Conservation (phyloP, 345 rosid genomes). For the Eucalyptus cloeziana region DNA sequence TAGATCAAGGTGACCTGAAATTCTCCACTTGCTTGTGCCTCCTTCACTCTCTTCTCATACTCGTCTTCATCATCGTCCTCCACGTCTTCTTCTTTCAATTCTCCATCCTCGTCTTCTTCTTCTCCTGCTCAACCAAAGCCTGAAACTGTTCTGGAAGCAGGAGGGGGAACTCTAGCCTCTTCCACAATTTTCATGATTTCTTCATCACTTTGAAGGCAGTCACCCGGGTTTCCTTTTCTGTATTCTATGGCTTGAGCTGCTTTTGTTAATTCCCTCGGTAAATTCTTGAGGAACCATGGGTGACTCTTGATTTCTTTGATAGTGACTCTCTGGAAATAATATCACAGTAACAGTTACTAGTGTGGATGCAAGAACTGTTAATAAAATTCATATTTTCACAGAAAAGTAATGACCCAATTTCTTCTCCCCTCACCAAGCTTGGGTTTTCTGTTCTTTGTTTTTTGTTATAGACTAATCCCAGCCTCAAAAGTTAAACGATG, state of each 20-base stretch:
- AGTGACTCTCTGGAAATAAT: background rate
- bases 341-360: background rate
- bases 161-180: slow-evolving; percentile 13
- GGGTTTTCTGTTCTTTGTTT: background rate
- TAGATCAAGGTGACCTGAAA: background rate
- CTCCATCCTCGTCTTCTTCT: background rate
- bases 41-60: slow-evolving; percentile 13
- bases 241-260: slow-evolving; percentile 3
- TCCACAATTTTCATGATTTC: slow-evolving; percentile 27
- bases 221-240: background rate
- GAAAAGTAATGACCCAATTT: background rate
- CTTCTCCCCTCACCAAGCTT: background rate
- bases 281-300: slow-evolving; percentile 11
- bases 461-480: background rate
- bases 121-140: slow-evolving; percentile 12
- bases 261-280: slow-evolving; percentile 3
- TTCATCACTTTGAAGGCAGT: slow-evolving; percentile 11
- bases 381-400: background rate
- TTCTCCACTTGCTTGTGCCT: slow-evolving; percentile 8
- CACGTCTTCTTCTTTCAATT: background rate
- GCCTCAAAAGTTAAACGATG: background rate
- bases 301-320: slow-evolving; percentile 9
- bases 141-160: background rate
- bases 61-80: slow-evolving; percentile 13
- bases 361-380: background rate